These are phyloP conservation scores for Yamagishiella unicocca DNA, from an alignment of 139 green algal species.

Conservation along the genomic window DNA sequence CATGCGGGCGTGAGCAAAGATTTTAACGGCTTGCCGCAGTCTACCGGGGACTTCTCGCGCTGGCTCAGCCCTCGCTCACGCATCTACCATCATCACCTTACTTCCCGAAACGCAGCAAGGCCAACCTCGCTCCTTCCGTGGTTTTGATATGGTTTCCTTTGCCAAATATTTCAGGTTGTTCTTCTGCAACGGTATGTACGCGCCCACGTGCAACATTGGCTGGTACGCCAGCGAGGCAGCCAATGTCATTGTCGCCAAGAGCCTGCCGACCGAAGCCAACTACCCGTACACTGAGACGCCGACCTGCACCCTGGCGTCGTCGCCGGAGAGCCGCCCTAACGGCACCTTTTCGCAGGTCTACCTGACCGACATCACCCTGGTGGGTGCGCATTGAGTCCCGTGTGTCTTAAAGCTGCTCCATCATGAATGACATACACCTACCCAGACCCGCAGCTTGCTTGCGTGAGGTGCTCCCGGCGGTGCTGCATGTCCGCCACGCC, in stretches of 20 bases:
- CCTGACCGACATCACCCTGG: background rate
- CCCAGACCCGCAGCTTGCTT: background rate
- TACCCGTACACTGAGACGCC: background rate
- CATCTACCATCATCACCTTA: background rate
- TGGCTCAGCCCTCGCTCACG: background rate
- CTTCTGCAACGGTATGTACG: slow-evolving; percentile 19
- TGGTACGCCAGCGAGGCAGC: background rate
- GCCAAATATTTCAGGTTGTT: background rate
- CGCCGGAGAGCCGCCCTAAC: background rate
- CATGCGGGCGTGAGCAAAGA: background rate
- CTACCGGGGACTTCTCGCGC: background rate
- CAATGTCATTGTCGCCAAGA: background rate
- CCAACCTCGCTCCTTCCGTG: background rate
- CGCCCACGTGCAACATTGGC: background rate
- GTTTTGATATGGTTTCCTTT: background rate
- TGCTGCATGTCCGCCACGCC: background rate
- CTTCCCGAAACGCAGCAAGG: background rate
- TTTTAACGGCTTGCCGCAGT: background rate
- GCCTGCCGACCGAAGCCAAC: background rate
- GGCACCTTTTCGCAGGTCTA: background rate
- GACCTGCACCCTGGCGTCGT: background rate
- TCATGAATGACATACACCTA: background rate
- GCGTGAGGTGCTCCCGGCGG: background rate
- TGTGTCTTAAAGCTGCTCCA: background rate
- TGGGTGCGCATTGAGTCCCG: background rate